A percentile compares a stretch with the other conserved stretches of the same genome.
Evolutionary conservation across 495 filamentous ascomycete genomes (phyloP).

Genomic region (Trichoderma virens): DNA sequence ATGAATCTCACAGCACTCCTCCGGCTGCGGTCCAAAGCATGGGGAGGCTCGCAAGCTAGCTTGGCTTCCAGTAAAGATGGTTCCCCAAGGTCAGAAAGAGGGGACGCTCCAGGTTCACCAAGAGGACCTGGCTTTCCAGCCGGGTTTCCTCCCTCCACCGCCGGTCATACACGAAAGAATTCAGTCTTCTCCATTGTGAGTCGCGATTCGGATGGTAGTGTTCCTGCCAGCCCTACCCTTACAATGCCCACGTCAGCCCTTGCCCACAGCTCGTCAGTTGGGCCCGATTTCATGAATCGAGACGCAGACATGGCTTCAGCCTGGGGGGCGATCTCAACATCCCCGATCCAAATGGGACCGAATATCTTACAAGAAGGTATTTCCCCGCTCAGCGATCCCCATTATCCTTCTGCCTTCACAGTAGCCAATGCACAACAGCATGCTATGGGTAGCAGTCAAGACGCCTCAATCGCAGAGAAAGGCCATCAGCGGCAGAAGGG

Average conservation of each 20-base stretch:
- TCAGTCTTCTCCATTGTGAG: constrained; percentile 34
- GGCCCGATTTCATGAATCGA: not conserved
- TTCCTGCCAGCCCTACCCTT: constrained; percentile 31
- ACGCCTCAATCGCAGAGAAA: constrained; percentile 22
- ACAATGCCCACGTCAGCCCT: constrained; percentile 22
- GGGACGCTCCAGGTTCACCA: constrained; percentile 21
- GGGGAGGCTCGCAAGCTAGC: constrained; percentile 73
- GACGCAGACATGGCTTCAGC: not conserved
- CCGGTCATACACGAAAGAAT: constrained; percentile 29
- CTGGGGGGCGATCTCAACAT: not conserved
- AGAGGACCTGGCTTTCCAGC: constrained; percentile 10
- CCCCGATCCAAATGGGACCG: not conserved
- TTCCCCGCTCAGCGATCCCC: constrained; percentile 10
- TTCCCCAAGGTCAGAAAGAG: constrained; percentile 42
- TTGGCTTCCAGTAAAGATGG: constrained; percentile 50
- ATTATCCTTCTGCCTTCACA: constrained; percentile 15
- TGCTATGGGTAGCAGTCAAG: not conserved
- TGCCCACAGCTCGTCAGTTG: not conserved
- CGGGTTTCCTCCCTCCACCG: not conserved
- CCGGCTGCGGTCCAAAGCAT: constrained; percentile 65
- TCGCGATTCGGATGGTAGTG: constrained; percentile 30
- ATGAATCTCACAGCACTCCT: constrained; percentile 65
- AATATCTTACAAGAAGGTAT: not conserved
- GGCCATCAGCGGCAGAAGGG: constrained; percentile 36
- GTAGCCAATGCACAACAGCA: not conserved